Conservation (phyloP, 495 filamentous ascomycete species). For the Eremomyces bilateralis region DNA sequence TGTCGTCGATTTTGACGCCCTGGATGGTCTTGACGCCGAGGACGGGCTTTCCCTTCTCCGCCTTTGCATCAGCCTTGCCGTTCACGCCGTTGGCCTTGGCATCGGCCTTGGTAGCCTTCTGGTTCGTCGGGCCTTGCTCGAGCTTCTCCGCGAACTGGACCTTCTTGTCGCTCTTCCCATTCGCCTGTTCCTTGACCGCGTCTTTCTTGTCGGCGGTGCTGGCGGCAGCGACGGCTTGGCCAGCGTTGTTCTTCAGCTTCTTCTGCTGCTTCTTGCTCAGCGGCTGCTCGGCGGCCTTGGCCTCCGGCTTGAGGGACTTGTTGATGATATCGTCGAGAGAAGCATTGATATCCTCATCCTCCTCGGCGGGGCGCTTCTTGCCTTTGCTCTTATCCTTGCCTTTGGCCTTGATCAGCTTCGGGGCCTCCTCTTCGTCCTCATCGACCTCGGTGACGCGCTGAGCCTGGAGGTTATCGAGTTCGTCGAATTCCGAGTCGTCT, state of each 20-base stretch:
- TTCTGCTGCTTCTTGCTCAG: conserved; percentile 95
- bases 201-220: conserved; percentile 32
- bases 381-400: conserved; percentile 37
- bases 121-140: conserved; percentile 69
- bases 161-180: conserved; percentile 59
- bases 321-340: conserved; percentile 57
- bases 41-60: conserved; percentile 30
- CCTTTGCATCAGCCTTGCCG: conserved; percentile 25
- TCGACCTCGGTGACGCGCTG: conserved; percentile 70
- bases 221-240: conserved; percentile 40
- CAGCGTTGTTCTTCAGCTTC: conserved; percentile 97
- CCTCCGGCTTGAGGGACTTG: conserved; percentile 34
- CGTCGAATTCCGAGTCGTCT: conserved; percentile 60
- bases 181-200: conserved; percentile 22
- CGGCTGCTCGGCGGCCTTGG: conserved; percentile 25
- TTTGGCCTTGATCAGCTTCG: conserved; percentile 42
- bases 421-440: conserved; percentile 58
- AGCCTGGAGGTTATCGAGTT: conserved; percentile 56
- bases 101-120: conserved; percentile 19
- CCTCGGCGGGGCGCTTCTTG: conserved; percentile 56
- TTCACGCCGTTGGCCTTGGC: conserved; percentile 8
- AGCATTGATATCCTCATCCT: conserved; percentile 26
- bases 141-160: conserved; percentile 98
- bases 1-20: conserved; percentile 85
- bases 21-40: conserved; percentile 50